These are phyloP conservation scores for Dujonia santamariae DNA, from an alignment of 1,139 yeast species.

Conservation along the genomic window DNA sequence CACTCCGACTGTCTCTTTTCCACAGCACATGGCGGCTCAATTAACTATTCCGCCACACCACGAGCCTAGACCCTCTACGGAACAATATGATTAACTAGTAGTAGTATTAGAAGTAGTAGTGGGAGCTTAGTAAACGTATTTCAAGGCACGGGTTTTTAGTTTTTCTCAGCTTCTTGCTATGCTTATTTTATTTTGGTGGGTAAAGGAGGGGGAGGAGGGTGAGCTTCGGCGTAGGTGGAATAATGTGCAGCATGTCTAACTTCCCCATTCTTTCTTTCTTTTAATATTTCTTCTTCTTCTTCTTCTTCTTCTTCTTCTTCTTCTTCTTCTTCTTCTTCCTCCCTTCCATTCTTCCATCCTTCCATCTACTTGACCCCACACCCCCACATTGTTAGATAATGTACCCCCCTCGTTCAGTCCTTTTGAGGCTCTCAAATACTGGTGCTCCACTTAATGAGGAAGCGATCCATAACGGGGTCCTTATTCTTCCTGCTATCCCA, in stretches of 20 bases:
- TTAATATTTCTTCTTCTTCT: background rate
- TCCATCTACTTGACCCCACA: background rate
- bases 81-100: too few relatives aligned
- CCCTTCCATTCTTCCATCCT: background rate
- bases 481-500: constrained; percentile 61
- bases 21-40: too few relatives aligned
- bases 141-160: background rate
- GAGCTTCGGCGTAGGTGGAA: background rate
- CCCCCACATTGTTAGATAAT: background rate
- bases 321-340: background rate
- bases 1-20: too few relatives aligned
- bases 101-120: too few relatives aligned
- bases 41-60: too few relatives aligned
- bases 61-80: too few relatives aligned
- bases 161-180: constrained; percentile 1
- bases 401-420: constrained; percentile 20
- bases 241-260: background rate
- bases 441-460: constrained; percentile 58
- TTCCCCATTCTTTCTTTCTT: background rate
- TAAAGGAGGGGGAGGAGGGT: background rate
- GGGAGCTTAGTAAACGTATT: too few relatives aligned
- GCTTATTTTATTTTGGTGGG: background rate
- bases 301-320: background rate
- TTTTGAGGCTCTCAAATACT: constrained; percentile 49
- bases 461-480: constrained; percentile 52